Evolutionary conservation across 1,284 basidiomycete species (phyloP), one percentile per base, ranked within the genome.

Genomic region (Mycena sp.): DNA sequence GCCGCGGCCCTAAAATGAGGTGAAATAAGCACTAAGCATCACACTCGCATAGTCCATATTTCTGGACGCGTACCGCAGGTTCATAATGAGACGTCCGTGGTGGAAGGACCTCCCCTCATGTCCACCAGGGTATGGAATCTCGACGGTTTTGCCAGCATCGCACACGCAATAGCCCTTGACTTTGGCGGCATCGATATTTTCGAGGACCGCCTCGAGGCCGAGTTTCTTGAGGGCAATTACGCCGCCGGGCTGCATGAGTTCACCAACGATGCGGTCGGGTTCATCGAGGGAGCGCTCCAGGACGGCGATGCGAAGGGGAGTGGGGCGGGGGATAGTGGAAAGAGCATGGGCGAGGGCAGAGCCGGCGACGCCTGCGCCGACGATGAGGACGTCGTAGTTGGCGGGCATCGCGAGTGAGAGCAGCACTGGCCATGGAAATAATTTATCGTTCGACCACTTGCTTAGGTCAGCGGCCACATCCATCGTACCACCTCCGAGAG

Each of bases 221-320:
- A 99, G 87, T 58, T 86, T 80, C 64, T 87, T 79, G 50, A 99
- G 81, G 0, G 95, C 90, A 4, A 84, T 82, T 21, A 96, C 90
- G 6, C 98, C 98, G 1, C 93, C 96, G 0, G 98, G 98, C 73
- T 99, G 97, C 21, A 99, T 82, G 1, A 99, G 88, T 78, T 99
- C 98, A 37, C 98, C 97, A 38, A 99, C 97, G 70, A 99, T 99
- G 25, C 97, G 87, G 83, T 99, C 95, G 0, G 98, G 97, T 76
- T 96, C 92, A 0, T 90, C 83, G 12, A 99, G 84, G 40, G 97
- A 97, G 48, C 96, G 87, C 78, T 98, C 95, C 64, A 98, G 80
- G 2, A 97, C 79, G 21, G 90, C 89, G 65, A 96, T 89, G n/a
- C 87, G 87, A 30, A 96, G 83, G 1, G 90, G 89, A 56, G 81